Conservation (phyloP, 2,329 filamentous ascomycete species). For the Calycina marina region DNA sequence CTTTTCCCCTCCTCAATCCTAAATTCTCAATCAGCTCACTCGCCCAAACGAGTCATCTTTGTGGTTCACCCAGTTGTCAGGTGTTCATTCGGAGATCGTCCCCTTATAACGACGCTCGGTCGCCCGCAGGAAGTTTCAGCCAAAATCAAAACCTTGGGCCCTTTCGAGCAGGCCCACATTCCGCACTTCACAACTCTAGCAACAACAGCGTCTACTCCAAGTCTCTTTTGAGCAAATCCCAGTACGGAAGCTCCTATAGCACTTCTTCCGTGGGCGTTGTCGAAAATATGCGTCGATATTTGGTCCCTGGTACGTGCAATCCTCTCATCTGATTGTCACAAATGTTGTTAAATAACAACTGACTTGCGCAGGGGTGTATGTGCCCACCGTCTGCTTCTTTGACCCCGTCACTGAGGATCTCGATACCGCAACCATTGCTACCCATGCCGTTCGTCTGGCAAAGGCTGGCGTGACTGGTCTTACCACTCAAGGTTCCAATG, state of each 20-base stretch:
- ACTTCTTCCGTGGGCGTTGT: constrained; percentile 23
- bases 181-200: constrained; percentile 12
- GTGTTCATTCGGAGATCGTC: no score
- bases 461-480: constrained; percentile 44
- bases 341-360: no score
- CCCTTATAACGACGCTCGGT: constrained; percentile 33
- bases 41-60: no score
- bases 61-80: no score
- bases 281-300: constrained; percentile 24
- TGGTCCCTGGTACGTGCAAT: no score
- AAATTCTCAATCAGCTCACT: no score
- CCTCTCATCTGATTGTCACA: no score
- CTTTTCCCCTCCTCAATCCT: no score
- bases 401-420: constrained; percentile 48
- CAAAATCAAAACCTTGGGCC: constrained; percentile 27
- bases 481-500: constrained; percentile 51
- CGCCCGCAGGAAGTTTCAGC: constrained; percentile 31
- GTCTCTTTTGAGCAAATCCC: constrained; percentile 21
- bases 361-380: constrained; percentile 56
- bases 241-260: constrained; percentile 29
- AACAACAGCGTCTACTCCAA: constrained; percentile 22
- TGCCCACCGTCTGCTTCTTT: constrained; percentile 64
- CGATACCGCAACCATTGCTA: constrained; percentile 38
- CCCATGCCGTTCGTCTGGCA: constrained; percentile 39
- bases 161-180: constrained; percentile 13